Evolutionary conservation across 2,329 filamentous ascomycete species (phyloP), one percentile per base, ranked within the genome.

Genomic region (Curvularia sp.): DNA sequence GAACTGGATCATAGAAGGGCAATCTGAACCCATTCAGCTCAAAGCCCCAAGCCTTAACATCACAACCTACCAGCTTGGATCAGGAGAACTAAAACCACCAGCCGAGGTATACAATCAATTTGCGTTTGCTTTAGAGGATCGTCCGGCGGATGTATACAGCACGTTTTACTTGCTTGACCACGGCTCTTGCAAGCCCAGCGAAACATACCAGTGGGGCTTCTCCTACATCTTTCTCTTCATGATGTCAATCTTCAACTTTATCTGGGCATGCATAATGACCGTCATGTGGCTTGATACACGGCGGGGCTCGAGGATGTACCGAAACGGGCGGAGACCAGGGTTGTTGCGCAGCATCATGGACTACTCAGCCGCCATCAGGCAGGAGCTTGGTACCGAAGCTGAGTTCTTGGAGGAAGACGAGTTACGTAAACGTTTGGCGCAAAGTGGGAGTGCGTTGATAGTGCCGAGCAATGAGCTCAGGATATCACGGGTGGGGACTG

Each of bases 191-290:
- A 69, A 73, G 38, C 70, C 72, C 7, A 67, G 58, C 43, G 71
- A 74, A 22, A 73, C 66, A 8, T 75, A 75, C 48, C 71, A 74
- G 49, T 75, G 72, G 72, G 72, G 72, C 0, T 75, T 75, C 52
- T 75, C 72, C 0, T 75, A 75, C 57, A 74, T 75, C 8, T 75
- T 75, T 55, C 59, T 75, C 7, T 74, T 75, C 61, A 73, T 73
- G 71, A 60, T 75, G 0, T 67, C 65, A 9, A 75, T 74, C 4
- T 74, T 74, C 59, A 73, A 74, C 43, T 75, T 73, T 49, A 44
- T 75, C 24, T 75, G 73, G 72, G 54, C 60, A 7, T 69, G 67
- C 18, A 73, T 73, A n/a, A 72, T 73, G 69, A 64, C 70, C 1
- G 67, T 67, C 5, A 74, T 75, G 70, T 75, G 73, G 73, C 46